Evolutionary conservation across 1,284 basidiomycete species (phyloP).

Genomic region (Volvariella surrecta): DNA sequence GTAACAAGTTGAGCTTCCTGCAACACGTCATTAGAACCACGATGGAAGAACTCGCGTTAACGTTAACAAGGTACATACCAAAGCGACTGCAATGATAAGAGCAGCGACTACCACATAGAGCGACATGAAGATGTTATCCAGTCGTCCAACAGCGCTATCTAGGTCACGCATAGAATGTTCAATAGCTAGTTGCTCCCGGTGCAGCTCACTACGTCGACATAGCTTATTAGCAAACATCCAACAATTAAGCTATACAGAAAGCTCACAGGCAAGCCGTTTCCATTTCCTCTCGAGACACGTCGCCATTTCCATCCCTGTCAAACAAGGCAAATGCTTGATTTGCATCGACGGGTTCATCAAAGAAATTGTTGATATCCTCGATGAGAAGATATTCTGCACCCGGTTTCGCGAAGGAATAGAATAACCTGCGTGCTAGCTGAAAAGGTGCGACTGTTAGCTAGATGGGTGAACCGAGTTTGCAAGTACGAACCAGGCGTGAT

Average conservation of each 20-base stretch:
- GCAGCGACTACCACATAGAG: slow-evolving; percentile 60
- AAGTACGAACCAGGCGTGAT: slow-evolving; percentile 58
- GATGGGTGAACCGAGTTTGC: slow-evolving; percentile 1
- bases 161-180: slow-evolving; percentile 87
- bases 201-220: slow-evolving; percentile 49
- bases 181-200: slow-evolving; percentile 79
- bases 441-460: slow-evolving; percentile 3
- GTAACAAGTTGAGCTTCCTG: slow-evolving; percentile 66
- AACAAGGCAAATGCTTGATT: slow-evolving; percentile 65
- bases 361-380: slow-evolving; percentile 70
- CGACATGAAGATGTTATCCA: slow-evolving; percentile 70
- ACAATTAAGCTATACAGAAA: background rate
- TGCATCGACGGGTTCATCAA: slow-evolving; percentile 61
- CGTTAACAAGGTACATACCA: slow-evolving; percentile 32
- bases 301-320: slow-evolving; percentile 81
- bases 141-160: slow-evolving; percentile 79
- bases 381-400: slow-evolving; percentile 54
- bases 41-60: no score
- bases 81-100: slow-evolving; percentile 68
- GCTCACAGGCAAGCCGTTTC: slow-evolving; percentile 58
- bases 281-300: slow-evolving; percentile 36
- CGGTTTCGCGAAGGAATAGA: slow-evolving; percentile 76
- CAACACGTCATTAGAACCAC: slow-evolving; percentile 10
- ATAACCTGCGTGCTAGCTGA: slow-evolving; percentile 76
- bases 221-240: background rate